Evolutionary conservation across 2,329 filamentous ascomycete species (phyloP).

Genomic region (Fusarium luffae): DNA sequence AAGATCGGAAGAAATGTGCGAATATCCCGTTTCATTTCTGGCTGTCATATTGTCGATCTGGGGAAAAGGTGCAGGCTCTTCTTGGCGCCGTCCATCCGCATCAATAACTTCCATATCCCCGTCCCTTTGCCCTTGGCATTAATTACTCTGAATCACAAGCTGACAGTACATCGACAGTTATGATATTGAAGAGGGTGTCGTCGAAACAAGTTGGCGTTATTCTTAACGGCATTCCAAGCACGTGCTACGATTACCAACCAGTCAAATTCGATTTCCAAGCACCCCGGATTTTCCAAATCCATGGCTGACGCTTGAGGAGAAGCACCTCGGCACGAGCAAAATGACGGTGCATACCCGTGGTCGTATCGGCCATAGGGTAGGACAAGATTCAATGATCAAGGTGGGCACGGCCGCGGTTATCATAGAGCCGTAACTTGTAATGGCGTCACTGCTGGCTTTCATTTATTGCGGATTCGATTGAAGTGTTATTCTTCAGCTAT

Average conservation of each 20-base stretch:
- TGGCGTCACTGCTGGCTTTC: background rate
- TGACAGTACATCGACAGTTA: background rate
- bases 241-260: conserved; percentile 8
- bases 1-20: conserved; percentile 4
- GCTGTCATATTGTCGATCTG: conserved; percentile 21
- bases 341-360: conserved; percentile 9
- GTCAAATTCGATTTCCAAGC: conserved; percentile 27
- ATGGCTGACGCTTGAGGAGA: background rate
- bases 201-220: background rate
- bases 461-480: background rate
- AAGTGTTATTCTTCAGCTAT: background rate
- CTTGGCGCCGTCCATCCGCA: conserved; percentile 17
- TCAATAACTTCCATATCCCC: background rate
- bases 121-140: background rate
- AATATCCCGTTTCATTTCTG: conserved; percentile 13
- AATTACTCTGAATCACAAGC: background rate
- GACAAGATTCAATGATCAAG: background rate
- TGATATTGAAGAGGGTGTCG: background rate
- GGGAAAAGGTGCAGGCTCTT: conserved; percentile 15
- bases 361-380: conserved; percentile 5
- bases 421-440: background rate
- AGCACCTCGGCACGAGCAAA: conserved; percentile 14
- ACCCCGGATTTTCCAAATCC: conserved; percentile 28
- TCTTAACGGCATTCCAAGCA: conserved; percentile 32
- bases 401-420: conserved; percentile 1